Conservation (phyloP, 2,329 filamentous ascomycete species). For the Colletotrichum sp. region DNA sequence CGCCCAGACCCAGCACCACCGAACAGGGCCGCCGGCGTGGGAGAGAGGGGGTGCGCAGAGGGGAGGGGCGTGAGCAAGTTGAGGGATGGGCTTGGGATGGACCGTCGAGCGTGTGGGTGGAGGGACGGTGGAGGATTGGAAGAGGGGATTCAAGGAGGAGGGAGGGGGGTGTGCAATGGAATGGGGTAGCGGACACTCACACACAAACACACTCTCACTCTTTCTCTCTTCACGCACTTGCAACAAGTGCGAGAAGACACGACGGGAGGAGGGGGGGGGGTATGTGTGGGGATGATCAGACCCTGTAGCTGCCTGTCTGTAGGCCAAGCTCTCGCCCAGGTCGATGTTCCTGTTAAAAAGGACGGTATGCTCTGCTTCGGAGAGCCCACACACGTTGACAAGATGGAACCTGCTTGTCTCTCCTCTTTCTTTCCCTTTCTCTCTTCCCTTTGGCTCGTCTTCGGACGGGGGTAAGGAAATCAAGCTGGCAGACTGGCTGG, state of each 20-base stretch:
- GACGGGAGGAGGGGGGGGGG: background rate
- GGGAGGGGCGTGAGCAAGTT: background rate
- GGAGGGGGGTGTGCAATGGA: background rate
- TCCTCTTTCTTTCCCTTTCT: background rate
- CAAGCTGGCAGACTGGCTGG: background rate
- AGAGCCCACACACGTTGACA: background rate
- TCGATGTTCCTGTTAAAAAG: conserved; percentile 19
- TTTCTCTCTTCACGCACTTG: background rate
- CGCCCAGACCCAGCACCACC: conserved; percentile 21
- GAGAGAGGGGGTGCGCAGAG: conserved; percentile 7
- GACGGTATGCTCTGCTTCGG: conserved; percentile 14
- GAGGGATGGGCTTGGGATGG: background rate
- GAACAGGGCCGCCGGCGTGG: conserved; percentile 20
- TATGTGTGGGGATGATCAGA: background rate
- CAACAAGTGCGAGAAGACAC: background rate
- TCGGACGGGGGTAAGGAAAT: background rate
- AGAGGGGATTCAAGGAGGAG: conserved; percentile 1
- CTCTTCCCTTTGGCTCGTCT: background rate
- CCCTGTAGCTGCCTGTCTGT: background rate
- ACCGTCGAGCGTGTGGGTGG: background rate
- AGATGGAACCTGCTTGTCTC: conserved; percentile 2
- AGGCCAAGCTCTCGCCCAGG: conserved; percentile 7
- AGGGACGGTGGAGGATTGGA: background rate
- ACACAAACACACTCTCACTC: background rate
- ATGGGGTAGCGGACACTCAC: background rate